These are phyloP conservation scores for Globisporangium echinulatum DNA, from an alignment of 352 stramenopile genomes.

Conservation along the genomic window DNA sequence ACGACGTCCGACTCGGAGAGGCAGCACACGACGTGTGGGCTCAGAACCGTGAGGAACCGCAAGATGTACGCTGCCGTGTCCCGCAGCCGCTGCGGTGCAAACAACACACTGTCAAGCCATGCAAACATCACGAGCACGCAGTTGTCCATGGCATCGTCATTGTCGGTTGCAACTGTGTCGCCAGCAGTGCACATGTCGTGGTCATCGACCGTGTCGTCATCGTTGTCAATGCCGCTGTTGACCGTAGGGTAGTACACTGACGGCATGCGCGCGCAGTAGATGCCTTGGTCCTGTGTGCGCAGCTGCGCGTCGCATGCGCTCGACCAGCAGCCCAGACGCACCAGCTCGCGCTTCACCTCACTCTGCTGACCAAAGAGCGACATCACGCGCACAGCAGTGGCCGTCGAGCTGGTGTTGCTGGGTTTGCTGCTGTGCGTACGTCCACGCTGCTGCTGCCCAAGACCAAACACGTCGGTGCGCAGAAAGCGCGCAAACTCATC, in stretches of 20 bases:
- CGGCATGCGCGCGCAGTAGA: neutral
- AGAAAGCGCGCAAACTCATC: slow-evolving; percentile 58
- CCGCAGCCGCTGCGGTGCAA: slow-evolving; percentile 29
- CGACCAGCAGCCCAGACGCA: slow-evolving; percentile 33
- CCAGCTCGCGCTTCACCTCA: slow-evolving; percentile 37
- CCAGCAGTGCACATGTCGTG: neutral
- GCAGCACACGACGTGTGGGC: slow-evolving; percentile 4
- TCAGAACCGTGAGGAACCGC: slow-evolving; percentile 27
- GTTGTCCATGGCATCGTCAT: neutral
- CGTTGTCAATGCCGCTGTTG: neutral
- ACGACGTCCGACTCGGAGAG: slow-evolving; percentile 5
- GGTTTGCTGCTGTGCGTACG: neutral
- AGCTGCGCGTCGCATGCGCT: slow-evolving; percentile 31
- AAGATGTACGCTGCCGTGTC: slow-evolving; percentile 64
- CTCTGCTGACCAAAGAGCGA: slow-evolving; percentile 58
- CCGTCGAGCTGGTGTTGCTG: neutral
- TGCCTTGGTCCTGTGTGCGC: neutral
- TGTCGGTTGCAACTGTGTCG: neutral
- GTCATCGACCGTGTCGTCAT: neutral
- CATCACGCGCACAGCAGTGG: slow-evolving; percentile 24
- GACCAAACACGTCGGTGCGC: slow-evolving; percentile 35
- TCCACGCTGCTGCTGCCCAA: neutral
- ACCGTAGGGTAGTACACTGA: neutral
- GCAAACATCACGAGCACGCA: slow-evolving; percentile 41
- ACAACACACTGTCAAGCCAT: slow-evolving; percentile 45